Conservation (phyloP, 202 grass and related monocot species). For the Musa balbisiana region DNA sequence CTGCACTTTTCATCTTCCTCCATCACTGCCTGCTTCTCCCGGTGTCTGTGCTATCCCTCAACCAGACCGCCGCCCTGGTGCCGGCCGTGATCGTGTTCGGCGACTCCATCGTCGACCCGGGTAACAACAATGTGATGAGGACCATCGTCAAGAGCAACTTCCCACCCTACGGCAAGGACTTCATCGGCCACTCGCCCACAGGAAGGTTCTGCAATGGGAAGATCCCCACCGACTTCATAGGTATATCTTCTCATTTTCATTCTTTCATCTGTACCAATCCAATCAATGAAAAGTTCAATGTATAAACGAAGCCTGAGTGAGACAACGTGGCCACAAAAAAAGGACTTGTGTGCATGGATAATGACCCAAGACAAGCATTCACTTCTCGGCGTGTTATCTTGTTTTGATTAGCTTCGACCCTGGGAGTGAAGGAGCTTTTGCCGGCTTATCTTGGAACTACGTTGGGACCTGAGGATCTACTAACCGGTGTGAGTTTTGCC, state of each 20-base stretch:
- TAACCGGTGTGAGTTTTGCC: constrained; percentile 56
- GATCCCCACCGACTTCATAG: constrained; percentile 6
- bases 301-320: neutral
- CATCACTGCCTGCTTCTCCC: neutral
- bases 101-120: constrained; percentile 9
- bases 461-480: constrained; percentile 41
- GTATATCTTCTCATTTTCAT: neutral
- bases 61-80: neutral
- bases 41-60: neutral
- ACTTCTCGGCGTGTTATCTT: no score
- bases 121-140: neutral
- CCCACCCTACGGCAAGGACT: constrained; percentile 5
- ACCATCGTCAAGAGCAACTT: constrained; percentile 6
- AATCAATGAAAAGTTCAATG: neutral
- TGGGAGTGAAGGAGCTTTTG: constrained; percentile 50
- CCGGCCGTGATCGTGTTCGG: constrained; percentile 7
- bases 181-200: neutral
- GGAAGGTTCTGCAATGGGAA: constrained; percentile 10
- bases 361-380: no score
- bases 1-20: neutral
- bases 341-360: no score
- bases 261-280: neutral
- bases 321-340: no score
- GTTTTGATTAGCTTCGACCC: constrained; percentile 30
- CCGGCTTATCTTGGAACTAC: constrained; percentile 48